Base-by-base conservation (phyloP, 2,329 filamentous ascomycete genomes). In the Catunica adiposa region DNA sequence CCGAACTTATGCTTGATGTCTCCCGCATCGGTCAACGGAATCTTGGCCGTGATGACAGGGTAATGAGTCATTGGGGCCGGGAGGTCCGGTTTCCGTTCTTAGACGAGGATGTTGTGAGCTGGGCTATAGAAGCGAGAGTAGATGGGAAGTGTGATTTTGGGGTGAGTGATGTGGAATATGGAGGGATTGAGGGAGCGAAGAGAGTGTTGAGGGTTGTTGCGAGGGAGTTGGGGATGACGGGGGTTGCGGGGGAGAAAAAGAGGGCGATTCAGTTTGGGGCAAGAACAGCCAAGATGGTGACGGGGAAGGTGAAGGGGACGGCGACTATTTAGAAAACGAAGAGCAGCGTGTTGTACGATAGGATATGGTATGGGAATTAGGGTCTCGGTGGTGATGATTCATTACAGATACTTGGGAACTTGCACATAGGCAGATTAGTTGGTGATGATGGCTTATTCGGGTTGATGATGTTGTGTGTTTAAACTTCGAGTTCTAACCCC, bases 21-120 rank as follows among this genome's bases (percentile, higher is more conserved):
- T 74, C 79, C 51, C 80, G 94, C 23, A 78, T 98, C 1, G 89
- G 90, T 1, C 88, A 92, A 68, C 80, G 92, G n/a, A 98, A 98
- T 61, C 76, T 98, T 6, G 94, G 92, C 3, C 82, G 92, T 8
- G 92, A 98, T 64, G 94, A 98, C 68, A 79, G 92, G 23, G 84
- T 89, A 17, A 87, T 96, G 67, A 83, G 87, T 1, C 79, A 94
- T 64, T 97, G 89, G 85, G 81, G 86, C 14, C 83, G 83, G 59
- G 92, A 98, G 68, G 85, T 85, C 31, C 79, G 92, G 37, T 96
- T 94, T 64, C 92, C 94, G 0, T 98, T 80, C 63, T 76, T 98
- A 0, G 92, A 97, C 59, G 92, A 98, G 67, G 73, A 78, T 2
- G 76, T 98, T 47, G 82, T 96, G n/a, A 74, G 74, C 25, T 92